phyloP scores from a whole-genome alignment of 2,329 filamentous ascomycete genomes.

The Colletotrichum gloeosporioides region DNA sequence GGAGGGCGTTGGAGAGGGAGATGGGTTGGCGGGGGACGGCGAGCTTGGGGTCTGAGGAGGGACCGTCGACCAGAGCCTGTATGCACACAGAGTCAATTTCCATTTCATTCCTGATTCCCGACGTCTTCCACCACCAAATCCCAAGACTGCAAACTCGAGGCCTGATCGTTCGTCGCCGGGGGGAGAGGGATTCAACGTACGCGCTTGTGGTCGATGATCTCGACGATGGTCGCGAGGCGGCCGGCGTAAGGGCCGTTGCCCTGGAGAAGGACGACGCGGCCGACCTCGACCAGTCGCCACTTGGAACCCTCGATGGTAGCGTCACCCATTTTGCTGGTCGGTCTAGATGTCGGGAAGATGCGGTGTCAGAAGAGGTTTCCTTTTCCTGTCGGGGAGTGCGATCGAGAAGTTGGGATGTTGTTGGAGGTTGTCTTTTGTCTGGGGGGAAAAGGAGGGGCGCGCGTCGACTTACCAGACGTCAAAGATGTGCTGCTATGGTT shows the following conservation, averaged over 20 bases:
- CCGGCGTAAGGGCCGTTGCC: conserved; percentile 77
- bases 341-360: conserved; percentile 45
- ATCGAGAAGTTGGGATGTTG: conserved; percentile 23
- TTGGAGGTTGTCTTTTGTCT: conserved; percentile 25
- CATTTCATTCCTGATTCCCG: neutral
- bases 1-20: conserved; percentile 80
- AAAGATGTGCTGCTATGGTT: conserved; percentile 22
- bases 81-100: conserved; percentile 7
- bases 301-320: conserved; percentile 80
- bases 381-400: neutral
- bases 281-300: conserved; percentile 98
- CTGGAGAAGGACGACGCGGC: conserved; percentile 94
- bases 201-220: conserved; percentile 99
- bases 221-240: conserved; percentile 91
- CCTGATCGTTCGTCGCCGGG: neutral
- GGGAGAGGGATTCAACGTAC: conserved; percentile 67
- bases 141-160: neutral
- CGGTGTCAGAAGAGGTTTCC: neutral
- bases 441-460: conserved; percentile 17
- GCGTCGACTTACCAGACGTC: conserved; percentile 23
- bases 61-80: conserved; percentile 95
- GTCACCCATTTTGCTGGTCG: conserved; percentile 78
- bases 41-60: conserved; percentile 79
- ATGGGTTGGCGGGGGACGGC: conserved; percentile 87
- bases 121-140: neutral